Conservation (phyloP, 108 stramenopile species). For the Bacterosira constricta region DNA sequence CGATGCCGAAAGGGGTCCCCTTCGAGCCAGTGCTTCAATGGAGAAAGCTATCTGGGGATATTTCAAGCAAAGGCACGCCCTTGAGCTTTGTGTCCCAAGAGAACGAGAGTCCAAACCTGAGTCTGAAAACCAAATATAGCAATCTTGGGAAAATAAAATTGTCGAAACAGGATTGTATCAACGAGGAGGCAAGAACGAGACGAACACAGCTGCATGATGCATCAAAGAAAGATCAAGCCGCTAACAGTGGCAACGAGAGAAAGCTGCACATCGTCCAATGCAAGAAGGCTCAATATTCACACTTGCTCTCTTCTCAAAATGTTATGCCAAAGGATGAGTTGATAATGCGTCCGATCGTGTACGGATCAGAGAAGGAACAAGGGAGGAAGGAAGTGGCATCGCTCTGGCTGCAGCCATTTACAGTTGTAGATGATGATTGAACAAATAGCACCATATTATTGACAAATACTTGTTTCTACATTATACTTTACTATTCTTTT, state of each 20-base stretch:
- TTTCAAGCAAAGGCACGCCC: neutral
- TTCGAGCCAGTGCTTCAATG: conserved; percentile 10
- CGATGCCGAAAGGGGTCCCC: neutral
- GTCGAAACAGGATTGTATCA: neutral
- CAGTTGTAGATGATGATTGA: neutral
- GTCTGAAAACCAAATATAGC: neutral
- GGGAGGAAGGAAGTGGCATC: neutral
- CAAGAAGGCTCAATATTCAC: neutral
- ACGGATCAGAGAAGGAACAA: neutral
- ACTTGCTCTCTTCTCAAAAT: conserved; percentile 6
- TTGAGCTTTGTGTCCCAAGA: neutral
- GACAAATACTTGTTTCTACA: no score
- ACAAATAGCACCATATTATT: no score
- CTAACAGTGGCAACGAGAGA: neutral
- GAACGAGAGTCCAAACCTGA: neutral
- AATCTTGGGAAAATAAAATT: neutral
- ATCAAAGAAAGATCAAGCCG: neutral
- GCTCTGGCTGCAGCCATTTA: conserved; percentile 4
- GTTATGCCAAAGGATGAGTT: conserved; percentile 8
- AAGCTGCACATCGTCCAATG: neutral
- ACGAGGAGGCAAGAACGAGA: neutral
- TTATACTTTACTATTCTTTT: no score
- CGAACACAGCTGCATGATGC: neutral
- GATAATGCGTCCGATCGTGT: neutral
- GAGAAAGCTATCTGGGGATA: conserved; percentile 3